Evolutionary conservation across 768 basidiomycete genomes (phyloP).

Genomic region (Lentinus tigrinus): DNA sequence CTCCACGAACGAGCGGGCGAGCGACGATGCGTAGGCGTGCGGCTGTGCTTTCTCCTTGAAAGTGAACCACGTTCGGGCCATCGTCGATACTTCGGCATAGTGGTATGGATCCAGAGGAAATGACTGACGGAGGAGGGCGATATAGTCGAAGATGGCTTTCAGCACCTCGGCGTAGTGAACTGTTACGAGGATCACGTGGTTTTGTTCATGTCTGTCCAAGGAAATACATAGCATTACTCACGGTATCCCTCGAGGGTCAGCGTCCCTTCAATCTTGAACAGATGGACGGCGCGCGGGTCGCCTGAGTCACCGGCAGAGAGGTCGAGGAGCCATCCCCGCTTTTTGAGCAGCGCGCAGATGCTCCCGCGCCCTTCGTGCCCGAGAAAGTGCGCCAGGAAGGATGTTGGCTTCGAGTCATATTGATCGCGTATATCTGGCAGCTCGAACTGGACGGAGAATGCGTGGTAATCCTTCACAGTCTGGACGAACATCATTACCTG

Average conservation of each 20-base stretch:
- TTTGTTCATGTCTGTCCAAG: background rate
- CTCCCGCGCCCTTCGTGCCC: slow-evolving; percentile 55
- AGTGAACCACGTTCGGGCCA: slow-evolving; percentile 45
- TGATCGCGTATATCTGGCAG: slow-evolving; percentile 37
- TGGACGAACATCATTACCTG: slow-evolving; percentile 42
- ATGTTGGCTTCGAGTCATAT: slow-evolving; percentile 39
- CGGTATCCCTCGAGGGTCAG: slow-evolving; percentile 51
- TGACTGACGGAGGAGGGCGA: slow-evolving; percentile 26
- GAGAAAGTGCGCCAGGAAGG: slow-evolving; percentile 45
- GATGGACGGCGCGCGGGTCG: slow-evolving; percentile 31
- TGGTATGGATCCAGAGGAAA: slow-evolving; percentile 26
- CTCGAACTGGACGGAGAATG: slow-evolving; percentile 37
- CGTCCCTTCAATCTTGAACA: slow-evolving; percentile 43
- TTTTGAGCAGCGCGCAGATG: slow-evolving; percentile 48
- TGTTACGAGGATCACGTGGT: background rate
- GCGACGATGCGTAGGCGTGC: slow-evolving; percentile 38
- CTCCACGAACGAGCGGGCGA: slow-evolving; percentile 30
- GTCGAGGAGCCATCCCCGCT: slow-evolving; percentile 41
- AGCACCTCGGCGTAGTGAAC: slow-evolving; percentile 45
- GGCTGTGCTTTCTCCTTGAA: slow-evolving; percentile 47
- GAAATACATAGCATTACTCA: slow-evolving; percentile 22
- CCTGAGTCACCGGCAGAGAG: slow-evolving; percentile 34
- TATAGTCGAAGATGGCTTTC: slow-evolving; percentile 43
- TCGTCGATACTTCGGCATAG: slow-evolving; percentile 43
- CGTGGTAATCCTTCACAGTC: slow-evolving; percentile 44